Conservation (phyloP, 192 early-diverging fungal species). For the Jimgerdemannia flammicorona region DNA sequence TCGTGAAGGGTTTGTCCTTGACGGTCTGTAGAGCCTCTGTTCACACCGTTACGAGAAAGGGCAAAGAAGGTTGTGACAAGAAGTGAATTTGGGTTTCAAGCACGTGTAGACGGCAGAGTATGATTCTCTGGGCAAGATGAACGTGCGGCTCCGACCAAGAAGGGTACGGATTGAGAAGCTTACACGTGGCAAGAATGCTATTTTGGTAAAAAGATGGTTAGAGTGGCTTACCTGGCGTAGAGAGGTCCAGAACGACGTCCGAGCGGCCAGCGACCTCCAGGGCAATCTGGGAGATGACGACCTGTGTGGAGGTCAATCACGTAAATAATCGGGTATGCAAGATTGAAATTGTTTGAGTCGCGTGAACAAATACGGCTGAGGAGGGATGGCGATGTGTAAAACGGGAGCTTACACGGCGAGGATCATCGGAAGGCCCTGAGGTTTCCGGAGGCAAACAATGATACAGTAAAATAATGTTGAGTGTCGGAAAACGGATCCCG, state of each 20-base stretch:
- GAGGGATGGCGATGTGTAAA: too few species aligned
- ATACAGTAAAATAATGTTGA: neutral
- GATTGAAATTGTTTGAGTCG: neutral
- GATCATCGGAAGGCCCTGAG: neutral
- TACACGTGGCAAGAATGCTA: neutral
- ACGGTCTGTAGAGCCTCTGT: constrained; percentile 62
- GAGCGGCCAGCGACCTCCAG: constrained; percentile 70
- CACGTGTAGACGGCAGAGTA: too few species aligned
- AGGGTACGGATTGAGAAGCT: too few species aligned
- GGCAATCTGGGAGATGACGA: constrained; percentile 66
- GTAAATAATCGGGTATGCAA: neutral
- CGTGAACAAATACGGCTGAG: neutral
- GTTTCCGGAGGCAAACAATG: neutral
- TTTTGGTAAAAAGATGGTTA: neutral
- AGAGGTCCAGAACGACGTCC: constrained; percentile 79
- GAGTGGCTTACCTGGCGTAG: constrained; percentile 54
- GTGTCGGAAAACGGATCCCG: neutral
- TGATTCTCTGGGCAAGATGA: too few species aligned
- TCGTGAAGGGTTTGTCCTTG: constrained; percentile 71
- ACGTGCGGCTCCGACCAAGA: too few species aligned
- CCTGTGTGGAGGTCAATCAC: constrained; percentile 32
- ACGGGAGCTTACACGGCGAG: neutral
- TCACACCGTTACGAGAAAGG: constrained; percentile 4
- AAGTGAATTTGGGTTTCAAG: neutral
- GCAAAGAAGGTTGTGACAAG: neutral